Evolutionary conservation across 805 yeast genomes (phyloP), one percentile per base, ranked within the genome.

Genomic region (Candida piceae): DNA sequence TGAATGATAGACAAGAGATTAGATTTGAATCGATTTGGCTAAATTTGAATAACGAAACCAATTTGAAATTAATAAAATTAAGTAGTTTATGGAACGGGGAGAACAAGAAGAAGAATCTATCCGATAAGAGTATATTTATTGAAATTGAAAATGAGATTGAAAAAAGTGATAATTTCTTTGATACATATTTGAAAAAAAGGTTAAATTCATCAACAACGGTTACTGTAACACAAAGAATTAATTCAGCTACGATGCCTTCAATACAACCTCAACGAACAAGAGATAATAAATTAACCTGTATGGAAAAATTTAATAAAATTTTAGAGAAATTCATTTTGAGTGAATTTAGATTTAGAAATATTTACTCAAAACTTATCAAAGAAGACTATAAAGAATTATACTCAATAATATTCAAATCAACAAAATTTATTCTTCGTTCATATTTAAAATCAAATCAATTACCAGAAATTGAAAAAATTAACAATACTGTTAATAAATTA

Each of bases 371-470:
- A n/a, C 32, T 47, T 34, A 50, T 38, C 44, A 53, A 39, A 20
- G 53, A 28, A 44, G 64, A 39, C 41, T 59, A 46, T 53, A 60
- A 41, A 46, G 61, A 49, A n/a, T 44, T 68, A n/a, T 62, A 59
- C 45, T 50, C 57, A 33, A 55, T 61, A 41, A 55, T 68, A 0
- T 60, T 52, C 38, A 53, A 56, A 34, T 58, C 70, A 0, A 55
- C 68, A 4, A 63, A 62, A 38, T 68, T 67, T 38, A 55, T 68
- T 7, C 56, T 64, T 28, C 48, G 71, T 28, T 38, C 48, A 3
- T 55, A 50, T 12, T 32, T 46, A 7, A 43, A 37, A 20, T 34
- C 22, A 23, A 27, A 37, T 34, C 8, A 40, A 36, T 26, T 49
- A 39, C 44, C 63, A 4, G 41, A 59, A 12, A 48, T 60, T 28